Evolutionary conservation across 2,329 filamentous ascomycete genomes (phyloP).

Genomic region (Fusarium pilosicola): DNA sequence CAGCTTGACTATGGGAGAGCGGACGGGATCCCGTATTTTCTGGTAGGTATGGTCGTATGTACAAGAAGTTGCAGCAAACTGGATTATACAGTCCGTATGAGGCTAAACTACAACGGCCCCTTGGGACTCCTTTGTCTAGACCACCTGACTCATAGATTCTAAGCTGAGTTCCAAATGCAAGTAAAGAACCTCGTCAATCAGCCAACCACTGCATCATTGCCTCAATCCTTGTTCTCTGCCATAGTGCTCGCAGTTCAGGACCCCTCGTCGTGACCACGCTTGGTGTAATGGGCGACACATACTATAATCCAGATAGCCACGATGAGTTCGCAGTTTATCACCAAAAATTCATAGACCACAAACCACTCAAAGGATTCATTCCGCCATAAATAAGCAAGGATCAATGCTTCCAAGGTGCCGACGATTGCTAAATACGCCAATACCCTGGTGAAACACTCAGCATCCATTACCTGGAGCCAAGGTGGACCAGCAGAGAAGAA

Average conservation of each 20-base stretch:
- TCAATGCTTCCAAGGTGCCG: not conserved
- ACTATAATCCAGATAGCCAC: not conserved
- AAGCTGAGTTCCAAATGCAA: not conserved
- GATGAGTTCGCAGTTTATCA: not conserved
- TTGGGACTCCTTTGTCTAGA: too few species aligned
- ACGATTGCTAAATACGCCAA: not conserved
- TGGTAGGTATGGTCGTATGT: constrained; percentile 1
- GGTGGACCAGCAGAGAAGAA: constrained; percentile 8
- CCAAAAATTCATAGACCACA: not conserved
- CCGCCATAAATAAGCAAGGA: not conserved
- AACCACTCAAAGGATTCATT: not conserved
- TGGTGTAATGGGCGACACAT: not conserved
- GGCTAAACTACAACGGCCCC: fast-evolving
- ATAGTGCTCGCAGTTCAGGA: not conserved
- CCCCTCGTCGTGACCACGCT: not conserved
- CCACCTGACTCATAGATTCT: too few species aligned
- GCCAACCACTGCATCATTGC: not conserved
- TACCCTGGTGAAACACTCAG: not conserved
- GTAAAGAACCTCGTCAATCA: not conserved
- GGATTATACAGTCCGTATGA: fast-evolving
- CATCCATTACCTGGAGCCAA: not conserved
- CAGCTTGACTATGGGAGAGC: not conserved
- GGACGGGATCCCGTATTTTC: constrained; percentile 10
- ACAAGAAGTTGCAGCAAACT: too few species aligned
- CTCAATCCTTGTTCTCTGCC: fast-evolving